A percentile compares a stretch with the other conserved stretches of the same genome.
These are phyloP conservation scores for Rhododendron ovatum DNA, from an alignment of 148 eudicot genomes.

Conservation along the genomic window DNA sequence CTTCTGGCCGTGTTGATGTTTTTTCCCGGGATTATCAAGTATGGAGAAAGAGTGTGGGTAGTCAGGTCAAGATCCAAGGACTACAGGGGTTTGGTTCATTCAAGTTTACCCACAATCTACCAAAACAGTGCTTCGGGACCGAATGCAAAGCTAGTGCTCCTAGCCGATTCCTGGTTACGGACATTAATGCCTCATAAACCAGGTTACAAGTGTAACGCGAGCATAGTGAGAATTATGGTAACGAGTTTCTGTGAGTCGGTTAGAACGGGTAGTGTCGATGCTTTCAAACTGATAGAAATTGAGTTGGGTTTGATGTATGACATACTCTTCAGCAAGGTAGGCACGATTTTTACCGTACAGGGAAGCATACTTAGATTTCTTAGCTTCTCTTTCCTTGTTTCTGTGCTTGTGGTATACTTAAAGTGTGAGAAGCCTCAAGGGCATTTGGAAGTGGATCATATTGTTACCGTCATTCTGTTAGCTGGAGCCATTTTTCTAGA, in stretches of 20 bases:
- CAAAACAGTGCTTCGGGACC: not conserved
- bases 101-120: not conserved
- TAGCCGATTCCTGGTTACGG: not conserved
- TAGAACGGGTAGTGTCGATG: not conserved
- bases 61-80: not conserved
- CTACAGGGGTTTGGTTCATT: not conserved
- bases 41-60: not conserved
- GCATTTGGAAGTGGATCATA: not conserved
- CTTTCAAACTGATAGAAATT: slow-evolving; percentile 2
- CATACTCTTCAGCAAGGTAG: slow-evolving; percentile 4
- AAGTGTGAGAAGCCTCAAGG: not conserved
- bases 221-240: not conserved
- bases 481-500: slow-evolving; percentile 5
- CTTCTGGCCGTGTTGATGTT: not conserved
- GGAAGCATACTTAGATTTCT: not conserved
- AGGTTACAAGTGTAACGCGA: not conserved
- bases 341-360: not conserved
- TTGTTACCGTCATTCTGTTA: not conserved
- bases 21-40: not conserved
- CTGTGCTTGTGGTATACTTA: not conserved
- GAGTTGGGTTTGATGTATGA: slow-evolving; percentile 12
- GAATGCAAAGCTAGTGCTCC: not conserved
- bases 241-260: not conserved
- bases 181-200: not conserved
- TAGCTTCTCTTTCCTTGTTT: not conserved